Percentiles rank a stretch among this genome's conserved stretches.
Conservation (phyloP, 1,139 yeast genomes). For the Magnusiomyces fungicola region DNA sequence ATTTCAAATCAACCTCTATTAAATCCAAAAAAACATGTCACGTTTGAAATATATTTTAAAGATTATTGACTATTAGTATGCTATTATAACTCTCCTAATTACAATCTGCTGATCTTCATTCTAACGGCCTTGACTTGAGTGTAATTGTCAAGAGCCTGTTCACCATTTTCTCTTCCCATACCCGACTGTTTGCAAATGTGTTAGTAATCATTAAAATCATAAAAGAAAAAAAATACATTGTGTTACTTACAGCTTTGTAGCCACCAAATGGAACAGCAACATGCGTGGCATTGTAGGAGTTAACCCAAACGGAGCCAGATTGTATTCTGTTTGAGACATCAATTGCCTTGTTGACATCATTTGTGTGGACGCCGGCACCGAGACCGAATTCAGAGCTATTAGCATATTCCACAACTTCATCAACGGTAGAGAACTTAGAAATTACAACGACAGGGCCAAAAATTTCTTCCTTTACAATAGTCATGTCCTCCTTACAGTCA, state of each 20-base stretch:
- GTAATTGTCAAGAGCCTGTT: conserved; percentile 64
- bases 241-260: no score
- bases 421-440: conserved; percentile 62
- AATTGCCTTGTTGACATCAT: conserved; percentile 49
- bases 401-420: conserved; percentile 62
- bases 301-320: conserved; percentile 80
- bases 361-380: conserved; percentile 81
- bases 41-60: no score
- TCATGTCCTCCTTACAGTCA: conserved; percentile 58
- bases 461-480: conserved; percentile 73
- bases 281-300: conserved; percentile 74
- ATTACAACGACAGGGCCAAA: conserved; percentile 81
- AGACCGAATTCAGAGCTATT: conserved; percentile 73
- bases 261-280: conserved; percentile 71
- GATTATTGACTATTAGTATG: no score
- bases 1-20: no score
- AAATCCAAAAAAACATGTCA: no score
- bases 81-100: no score
- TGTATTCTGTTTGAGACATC: conserved; percentile 58
- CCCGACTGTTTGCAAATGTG: conserved; percentile 76
- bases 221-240: no score
- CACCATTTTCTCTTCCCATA: conserved; percentile 87
- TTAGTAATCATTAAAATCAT: no score
- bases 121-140: conserved; percentile 65
- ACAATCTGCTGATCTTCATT: no score